Base-by-base conservation (phyloP, 345 rosid genomes). In the Camelina neglecta region DNA sequence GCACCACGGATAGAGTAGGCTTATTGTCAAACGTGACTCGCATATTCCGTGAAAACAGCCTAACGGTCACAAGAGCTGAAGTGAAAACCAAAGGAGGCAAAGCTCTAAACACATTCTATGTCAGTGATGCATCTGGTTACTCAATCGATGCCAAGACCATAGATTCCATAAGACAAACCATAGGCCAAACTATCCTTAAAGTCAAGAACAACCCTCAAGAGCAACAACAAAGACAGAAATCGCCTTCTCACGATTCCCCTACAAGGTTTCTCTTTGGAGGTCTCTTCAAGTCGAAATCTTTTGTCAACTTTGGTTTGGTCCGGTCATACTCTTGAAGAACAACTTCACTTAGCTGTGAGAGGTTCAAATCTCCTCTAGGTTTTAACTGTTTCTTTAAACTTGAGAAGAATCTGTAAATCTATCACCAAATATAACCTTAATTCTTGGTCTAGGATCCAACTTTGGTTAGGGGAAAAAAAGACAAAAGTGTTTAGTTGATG, bases 301-400 rank as follows among this genome's bases (percentile, higher is more conserved):
- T 94, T 58, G 98, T 92, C 62, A 90, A 94, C 76, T 92, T 89
- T 42, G 96, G 96, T 29, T 84, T 90, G 87, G 98, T 90, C 57
- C 76, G 93, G 78, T 92, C 97, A 24, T 87, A 89, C 78, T 86
- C 98, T 53, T 94, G 81, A 86, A 20, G n/a, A 47, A 77, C 7
- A 20, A 20, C 15, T 24, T 31, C 33, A 79, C 24, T 11, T 45
- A 51, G 56, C 33, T 75, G 69, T 62, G 80, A 55, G 80, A 55
- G 61, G 44, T 66, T 45, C 15, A 58, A 59, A 9, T 60, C 33
- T 67, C 60, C 16, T 24, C 59, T 66, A 59, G 57, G 73, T 36
- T 57, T 65, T 72, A 66, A 72, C 72, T 64, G 41, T 29, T 65
- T 13, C 8, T 49, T 41, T 59, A 24, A 67, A 13, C 21, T 20